A percentile compares a stretch with the other conserved stretches of the same genome.
Evolutionary conservation across 495 filamentous ascomycete species (phyloP).

Genomic region (Corynascus novoguineensis): DNA sequence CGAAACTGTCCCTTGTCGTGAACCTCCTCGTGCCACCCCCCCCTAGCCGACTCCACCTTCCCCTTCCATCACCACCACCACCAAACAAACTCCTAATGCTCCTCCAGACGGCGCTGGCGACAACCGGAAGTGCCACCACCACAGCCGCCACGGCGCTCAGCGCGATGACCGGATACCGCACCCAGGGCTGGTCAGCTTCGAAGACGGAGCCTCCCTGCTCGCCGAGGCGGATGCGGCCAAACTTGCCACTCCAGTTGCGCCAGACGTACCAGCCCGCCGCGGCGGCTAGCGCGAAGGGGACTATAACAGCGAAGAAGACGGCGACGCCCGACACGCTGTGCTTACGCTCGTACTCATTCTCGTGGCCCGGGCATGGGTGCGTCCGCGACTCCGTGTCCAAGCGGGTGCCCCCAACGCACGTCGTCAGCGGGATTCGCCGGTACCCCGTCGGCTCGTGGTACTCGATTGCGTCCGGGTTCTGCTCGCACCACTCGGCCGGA

Average conservation of each 20-base stretch:
- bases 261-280: slow-evolving; percentile 81
- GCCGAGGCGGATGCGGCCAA: slow-evolving; percentile 82
- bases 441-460: slow-evolving; percentile 83
- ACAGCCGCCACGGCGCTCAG: slow-evolving; percentile 60
- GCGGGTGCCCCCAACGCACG: slow-evolving; percentile 67
- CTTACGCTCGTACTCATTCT: slow-evolving; percentile 68
- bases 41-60: slow-evolving; percentile 41
- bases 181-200: slow-evolving; percentile 59
- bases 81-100: slow-evolving; percentile 44
- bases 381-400: slow-evolving; percentile 56
- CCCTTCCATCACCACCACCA: slow-evolving; percentile 30
- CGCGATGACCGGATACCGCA: slow-evolving; percentile 68
- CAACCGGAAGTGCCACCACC: slow-evolving; percentile 71
- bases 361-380: slow-evolving; percentile 65
- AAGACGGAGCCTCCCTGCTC: slow-evolving; percentile 49
- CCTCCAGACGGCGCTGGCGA: slow-evolving; percentile 63
- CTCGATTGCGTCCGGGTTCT: slow-evolving; percentile 59
- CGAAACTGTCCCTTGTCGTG: slow-evolving; percentile 78
- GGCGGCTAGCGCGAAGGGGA: slow-evolving; percentile 63
- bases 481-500: slow-evolving; percentile 56
- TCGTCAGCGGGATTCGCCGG: slow-evolving; percentile 83
- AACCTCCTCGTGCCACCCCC: slow-evolving; percentile 58
- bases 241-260: slow-evolving; percentile 79
- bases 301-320: slow-evolving; percentile 80
- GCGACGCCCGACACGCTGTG: slow-evolving; percentile 60